These are phyloP conservation scores for Mikania micrantha DNA, from an alignment of 129 eudicot genomes.

Conservation along the genomic window DNA sequence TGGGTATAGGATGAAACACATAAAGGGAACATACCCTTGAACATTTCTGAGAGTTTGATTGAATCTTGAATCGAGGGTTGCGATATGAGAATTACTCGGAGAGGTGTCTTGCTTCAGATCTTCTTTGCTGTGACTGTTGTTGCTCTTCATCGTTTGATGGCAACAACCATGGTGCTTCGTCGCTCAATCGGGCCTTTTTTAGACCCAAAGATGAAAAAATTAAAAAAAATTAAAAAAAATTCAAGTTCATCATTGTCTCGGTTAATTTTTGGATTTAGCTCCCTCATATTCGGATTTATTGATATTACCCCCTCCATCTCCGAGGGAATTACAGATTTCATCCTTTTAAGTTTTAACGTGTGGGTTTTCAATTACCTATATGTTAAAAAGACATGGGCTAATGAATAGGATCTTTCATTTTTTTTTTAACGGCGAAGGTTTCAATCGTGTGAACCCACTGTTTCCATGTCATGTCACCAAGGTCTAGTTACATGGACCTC, in stretches of 20 bases:
- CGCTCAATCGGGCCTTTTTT: constrained; percentile 22
- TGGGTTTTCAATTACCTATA: too few relatives aligned
- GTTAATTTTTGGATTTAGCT: not conserved
- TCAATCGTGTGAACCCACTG: too few relatives aligned
- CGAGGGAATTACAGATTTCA: too few relatives aligned
- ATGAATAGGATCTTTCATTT: too few relatives aligned
- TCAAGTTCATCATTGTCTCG: constrained; percentile 22
- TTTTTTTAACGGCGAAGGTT: too few relatives aligned
- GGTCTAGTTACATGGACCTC: too few relatives aligned
- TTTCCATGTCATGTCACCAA: too few relatives aligned
- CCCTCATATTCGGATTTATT: not conserved
- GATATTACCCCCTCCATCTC: not conserved
- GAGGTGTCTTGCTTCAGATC: constrained; percentile 34
- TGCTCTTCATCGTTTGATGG: constrained; percentile 37
- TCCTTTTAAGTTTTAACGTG: too few relatives aligned
- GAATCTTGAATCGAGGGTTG: constrained; percentile 83
- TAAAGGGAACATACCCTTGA: constrained; percentile 49
- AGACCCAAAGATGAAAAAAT: constrained; percentile 26
- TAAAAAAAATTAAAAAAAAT: too few relatives aligned
- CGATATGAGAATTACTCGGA: constrained; percentile 26
- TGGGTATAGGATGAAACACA: constrained; percentile 7
- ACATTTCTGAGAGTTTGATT: constrained; percentile 89
- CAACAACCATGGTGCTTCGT: constrained; percentile 31
- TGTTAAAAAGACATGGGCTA: too few relatives aligned
- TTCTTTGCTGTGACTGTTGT: constrained; percentile 37